Conservation (phyloP, 768 basidiomycete genomes). For the Gymnopilus junonius region DNA sequence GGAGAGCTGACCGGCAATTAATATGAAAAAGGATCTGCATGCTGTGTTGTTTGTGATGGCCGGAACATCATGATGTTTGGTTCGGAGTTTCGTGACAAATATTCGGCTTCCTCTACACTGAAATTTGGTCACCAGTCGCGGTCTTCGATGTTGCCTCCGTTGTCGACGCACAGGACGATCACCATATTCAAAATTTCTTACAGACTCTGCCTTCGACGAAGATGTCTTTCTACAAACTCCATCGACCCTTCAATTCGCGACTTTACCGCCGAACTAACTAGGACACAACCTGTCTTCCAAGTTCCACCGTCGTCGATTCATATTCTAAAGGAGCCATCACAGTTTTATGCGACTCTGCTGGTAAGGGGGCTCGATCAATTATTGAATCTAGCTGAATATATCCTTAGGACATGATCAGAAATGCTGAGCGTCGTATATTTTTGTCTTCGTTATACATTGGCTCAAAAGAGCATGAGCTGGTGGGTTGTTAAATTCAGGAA, state of each 20-base stretch:
- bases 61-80: background rate
- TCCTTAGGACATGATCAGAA: conserved; percentile 70
- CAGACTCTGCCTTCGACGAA: background rate
- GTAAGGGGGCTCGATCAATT: conserved; percentile 42
- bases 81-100: background rate
- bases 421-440: conserved; percentile 82
- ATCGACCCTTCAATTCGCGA: conserved; percentile 41
- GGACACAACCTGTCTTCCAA: conserved; percentile 52
- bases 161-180: conserved; percentile 1
- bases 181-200: background rate
- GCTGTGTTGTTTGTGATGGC: too few species aligned
- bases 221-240: conserved; percentile 29
- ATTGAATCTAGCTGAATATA: background rate
- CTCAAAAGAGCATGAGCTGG: conserved; percentile 76
- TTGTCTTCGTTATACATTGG: conserved; percentile 93
- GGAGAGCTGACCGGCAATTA: background rate
- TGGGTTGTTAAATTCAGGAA: conserved; percentile 50
- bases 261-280: conserved; percentile 38
- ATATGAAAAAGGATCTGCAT: background rate
- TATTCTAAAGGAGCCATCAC: conserved; percentile 58
- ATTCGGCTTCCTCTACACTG: background rate
- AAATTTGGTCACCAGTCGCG: background rate
- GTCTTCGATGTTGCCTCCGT: conserved; percentile 19
- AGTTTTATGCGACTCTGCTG: conserved; percentile 61
- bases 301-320: conserved; percentile 50